phyloP scores from a whole-genome alignment of 148 eudicot species.

The Fallopia convolvulus region DNA sequence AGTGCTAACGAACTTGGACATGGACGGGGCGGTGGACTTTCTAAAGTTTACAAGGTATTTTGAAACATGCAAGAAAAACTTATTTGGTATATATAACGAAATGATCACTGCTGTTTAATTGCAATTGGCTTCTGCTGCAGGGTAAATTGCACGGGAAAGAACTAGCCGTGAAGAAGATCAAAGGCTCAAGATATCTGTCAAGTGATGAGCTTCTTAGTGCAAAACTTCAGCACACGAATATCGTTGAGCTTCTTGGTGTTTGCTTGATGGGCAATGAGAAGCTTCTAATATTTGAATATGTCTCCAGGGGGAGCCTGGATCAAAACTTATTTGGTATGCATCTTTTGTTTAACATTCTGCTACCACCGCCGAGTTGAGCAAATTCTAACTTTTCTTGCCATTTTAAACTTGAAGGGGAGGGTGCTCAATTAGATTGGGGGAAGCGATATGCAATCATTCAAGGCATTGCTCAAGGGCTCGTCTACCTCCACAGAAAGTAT shows the following conservation, averaged over 20 bases:
- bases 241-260: neutral
- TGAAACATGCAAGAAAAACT: no score
- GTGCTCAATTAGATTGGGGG: slow-evolving; percentile 9
- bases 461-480: slow-evolving; percentile 63
- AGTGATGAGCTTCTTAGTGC: neutral
- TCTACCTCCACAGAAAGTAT: slow-evolving; percentile 54
- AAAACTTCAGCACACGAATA: neutral
- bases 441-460: no score
- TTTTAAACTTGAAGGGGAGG: slow-evolving; percentile 20
- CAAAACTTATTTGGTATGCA: neutral
- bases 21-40: slow-evolving; percentile 20
- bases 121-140: neutral
- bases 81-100: no score
- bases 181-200: neutral
- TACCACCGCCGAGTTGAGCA: neutral
- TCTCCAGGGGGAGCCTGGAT: neutral
- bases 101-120: neutral
- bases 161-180: neutral
- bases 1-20: neutral
- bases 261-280: neutral
- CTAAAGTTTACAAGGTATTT: slow-evolving; percentile 18
- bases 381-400: neutral
- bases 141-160: neutral
- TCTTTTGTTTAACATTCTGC: no score
- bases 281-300: neutral